Base-by-base conservation (phyloP, 306 rosid genomes). In the Lathyrus aphaca region DNA sequence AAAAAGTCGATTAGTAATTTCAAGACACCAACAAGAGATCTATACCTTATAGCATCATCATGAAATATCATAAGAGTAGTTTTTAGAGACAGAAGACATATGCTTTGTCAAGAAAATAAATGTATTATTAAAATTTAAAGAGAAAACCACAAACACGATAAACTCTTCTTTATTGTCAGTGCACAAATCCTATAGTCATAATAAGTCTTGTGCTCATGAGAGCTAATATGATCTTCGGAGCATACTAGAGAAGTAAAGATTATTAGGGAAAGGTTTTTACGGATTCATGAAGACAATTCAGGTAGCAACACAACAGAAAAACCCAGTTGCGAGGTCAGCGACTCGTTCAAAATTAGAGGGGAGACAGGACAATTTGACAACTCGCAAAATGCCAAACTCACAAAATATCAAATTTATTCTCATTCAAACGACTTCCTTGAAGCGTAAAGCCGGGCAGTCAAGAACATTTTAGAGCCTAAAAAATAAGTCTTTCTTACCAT, bases 1-100 rank as follows among this genome's bases (percentile, higher is more conserved):
- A 54, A 3, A 76, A 77, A 23, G 65, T 79, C 79, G 72, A 49
- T 51, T 78, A 51, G 68, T 56, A 51, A 61, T 58, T 67, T 76
- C 59, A 69, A 63, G 77, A 72, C 64, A 51, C 18, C 66, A 8
- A 70, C 37, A 23, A 58, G 50, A 55, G 50, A 61, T 27, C 30
- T 27, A 27, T 73, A 53, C 46, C 55, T 77, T 67, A 58, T 72
- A 69, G 42, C 61, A 60, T 56, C 63, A 72, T 71, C 70, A 68
- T 51, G 64, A 50, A 12, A 29, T 39, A 79, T 68, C 4, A 57
- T 42, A 35, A 29, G 70, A 32, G 50, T 70, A 27, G 45, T 13
- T 32, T 62, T 37, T 4, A 10, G 42, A 49, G 72, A 35, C 19
- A 45, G 6, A 25, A 14, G 59, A 21, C 59, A 53, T 51, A 1